Conservation (phyloP, 257 asterid species). For the Primulina tabacum region DNA sequence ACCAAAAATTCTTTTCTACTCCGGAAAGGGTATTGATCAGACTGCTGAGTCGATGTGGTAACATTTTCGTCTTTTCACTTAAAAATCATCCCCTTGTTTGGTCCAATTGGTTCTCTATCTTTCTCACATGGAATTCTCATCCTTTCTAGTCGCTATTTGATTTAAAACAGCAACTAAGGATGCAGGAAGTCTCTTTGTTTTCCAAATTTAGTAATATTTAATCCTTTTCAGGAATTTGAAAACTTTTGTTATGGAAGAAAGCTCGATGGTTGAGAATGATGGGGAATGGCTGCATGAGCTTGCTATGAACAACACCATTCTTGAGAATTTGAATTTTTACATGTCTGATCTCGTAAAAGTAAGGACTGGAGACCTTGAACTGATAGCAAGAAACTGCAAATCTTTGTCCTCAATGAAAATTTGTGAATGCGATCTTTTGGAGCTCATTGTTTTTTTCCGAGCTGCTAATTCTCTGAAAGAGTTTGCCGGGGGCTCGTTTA, state of each 20-base stretch:
- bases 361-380: conserved; percentile 41
- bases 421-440: conserved; percentile 48
- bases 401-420: conserved; percentile 46
- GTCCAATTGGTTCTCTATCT: too few relatives aligned
- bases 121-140: too few relatives aligned
- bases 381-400: conserved; percentile 46
- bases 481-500: conserved; percentile 54
- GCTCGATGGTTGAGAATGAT: conserved; percentile 41
- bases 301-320: conserved; percentile 43
- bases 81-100: too few relatives aligned
- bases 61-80: too few relatives aligned
- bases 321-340: conserved; percentile 50
- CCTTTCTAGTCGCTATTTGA: too few relatives aligned
- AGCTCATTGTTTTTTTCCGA: conserved; percentile 42
- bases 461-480: conserved; percentile 47
- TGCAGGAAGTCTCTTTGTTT: not conserved
- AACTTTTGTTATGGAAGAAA: conserved; percentile 49
- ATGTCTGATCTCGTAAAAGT: conserved; percentile 40
- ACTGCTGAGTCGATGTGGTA: too few relatives aligned
- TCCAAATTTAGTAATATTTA: conserved; percentile 3
- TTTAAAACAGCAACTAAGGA: not conserved
- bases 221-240: conserved; percentile 36
- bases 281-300: conserved; percentile 64
- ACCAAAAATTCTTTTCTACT: too few relatives aligned
- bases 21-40: too few relatives aligned